A percentile compares a stretch with the other conserved stretches of the same genome.
These are phyloP conservation scores for Cyberlindnera samutprakarnensis DNA, from an alignment of 805 yeast species.

Conservation along the genomic window DNA sequence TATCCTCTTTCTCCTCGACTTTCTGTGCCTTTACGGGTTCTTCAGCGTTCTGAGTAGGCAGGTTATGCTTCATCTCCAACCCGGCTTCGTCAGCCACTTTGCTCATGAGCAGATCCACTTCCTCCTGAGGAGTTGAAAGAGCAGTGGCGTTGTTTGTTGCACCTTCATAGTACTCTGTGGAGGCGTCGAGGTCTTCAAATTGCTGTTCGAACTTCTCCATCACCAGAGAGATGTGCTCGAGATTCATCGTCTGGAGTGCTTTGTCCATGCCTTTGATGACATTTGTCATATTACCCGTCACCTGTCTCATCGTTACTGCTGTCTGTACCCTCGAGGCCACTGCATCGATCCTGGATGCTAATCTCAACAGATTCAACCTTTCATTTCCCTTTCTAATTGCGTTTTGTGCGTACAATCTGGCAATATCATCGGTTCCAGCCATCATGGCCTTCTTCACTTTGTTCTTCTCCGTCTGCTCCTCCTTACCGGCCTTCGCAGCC, in stretches of 20 bases:
- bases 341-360: constrained; percentile 89
- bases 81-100: constrained; percentile 98
- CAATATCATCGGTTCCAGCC: constrained; percentile 87
- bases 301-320: constrained; percentile 95
- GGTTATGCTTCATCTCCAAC: constrained; percentile 78
- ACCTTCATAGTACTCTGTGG: constrained; percentile 86
- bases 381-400: constrained; percentile 91
- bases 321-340: constrained; percentile 96
- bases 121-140: constrained; percentile 86
- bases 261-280: constrained; percentile 95
- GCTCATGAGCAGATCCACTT: constrained; percentile 83
- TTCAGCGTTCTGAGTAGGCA: constrained; percentile 38
- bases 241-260: constrained; percentile 92
- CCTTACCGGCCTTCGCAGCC: constrained; percentile 85
- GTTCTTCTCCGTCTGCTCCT: constrained; percentile 78
- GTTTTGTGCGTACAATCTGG: constrained; percentile 89
- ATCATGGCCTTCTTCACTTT: constrained; percentile 69
- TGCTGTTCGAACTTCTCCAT: constrained; percentile 97
- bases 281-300: constrained; percentile 87
- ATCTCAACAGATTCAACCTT: constrained; percentile 66
- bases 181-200: constrained; percentile 91
- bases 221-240: constrained; percentile 84
- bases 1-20: constrained; percentile 76
- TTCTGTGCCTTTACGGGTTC: constrained; percentile 46
- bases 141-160: constrained; percentile 88